A percentile compares a stretch with the other conserved stretches of the same genome.
Evolutionary conservation across 495 filamentous ascomycete genomes (phyloP).

Genomic region (Staphylotrichum tortipilum): DNA sequence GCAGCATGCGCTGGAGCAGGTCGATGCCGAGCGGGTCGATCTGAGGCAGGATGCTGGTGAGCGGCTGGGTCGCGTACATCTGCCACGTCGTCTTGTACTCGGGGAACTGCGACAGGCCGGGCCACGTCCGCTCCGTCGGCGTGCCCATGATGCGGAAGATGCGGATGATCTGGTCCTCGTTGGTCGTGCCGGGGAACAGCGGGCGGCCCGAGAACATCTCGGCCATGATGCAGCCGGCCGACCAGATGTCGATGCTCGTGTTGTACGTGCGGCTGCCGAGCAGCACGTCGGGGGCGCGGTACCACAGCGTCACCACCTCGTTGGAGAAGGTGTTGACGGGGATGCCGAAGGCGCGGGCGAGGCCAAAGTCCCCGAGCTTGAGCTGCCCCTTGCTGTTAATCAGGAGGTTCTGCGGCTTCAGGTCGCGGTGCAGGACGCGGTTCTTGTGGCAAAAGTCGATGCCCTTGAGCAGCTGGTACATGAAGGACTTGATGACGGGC

Average conservation of each 20-base stretch:
- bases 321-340: constrained; percentile 98
- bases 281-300: constrained; percentile 87
- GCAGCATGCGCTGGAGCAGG: constrained; percentile 80
- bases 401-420: constrained; percentile 91
- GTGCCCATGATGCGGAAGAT: constrained; percentile 98
- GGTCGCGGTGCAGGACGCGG: constrained; percentile 86
- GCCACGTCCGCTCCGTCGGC: constrained; percentile 86
- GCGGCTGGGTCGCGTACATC: constrained; percentile 88
- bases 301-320: constrained; percentile 95
- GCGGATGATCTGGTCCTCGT: constrained; percentile 89
- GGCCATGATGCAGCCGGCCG: constrained; percentile 95
- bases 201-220: constrained; percentile 95
- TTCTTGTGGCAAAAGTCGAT: constrained; percentile 98
- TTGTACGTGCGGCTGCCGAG: constrained; percentile 89
- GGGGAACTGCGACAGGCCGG: constrained; percentile 77
- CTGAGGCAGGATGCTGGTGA: constrained; percentile 76
- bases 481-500: constrained; percentile 88
- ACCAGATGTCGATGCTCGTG: constrained; percentile 97
- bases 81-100: constrained; percentile 94
- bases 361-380: constrained; percentile 91
- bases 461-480: constrained; percentile 87
- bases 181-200: constrained; percentile 89
- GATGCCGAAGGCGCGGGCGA: constrained; percentile 90
- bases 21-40: constrained; percentile 82
- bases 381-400: constrained; percentile 88